Base-by-base conservation (phyloP, 2,329 filamentous ascomycete species). In the Cercospora zeae-maydis region DNA sequence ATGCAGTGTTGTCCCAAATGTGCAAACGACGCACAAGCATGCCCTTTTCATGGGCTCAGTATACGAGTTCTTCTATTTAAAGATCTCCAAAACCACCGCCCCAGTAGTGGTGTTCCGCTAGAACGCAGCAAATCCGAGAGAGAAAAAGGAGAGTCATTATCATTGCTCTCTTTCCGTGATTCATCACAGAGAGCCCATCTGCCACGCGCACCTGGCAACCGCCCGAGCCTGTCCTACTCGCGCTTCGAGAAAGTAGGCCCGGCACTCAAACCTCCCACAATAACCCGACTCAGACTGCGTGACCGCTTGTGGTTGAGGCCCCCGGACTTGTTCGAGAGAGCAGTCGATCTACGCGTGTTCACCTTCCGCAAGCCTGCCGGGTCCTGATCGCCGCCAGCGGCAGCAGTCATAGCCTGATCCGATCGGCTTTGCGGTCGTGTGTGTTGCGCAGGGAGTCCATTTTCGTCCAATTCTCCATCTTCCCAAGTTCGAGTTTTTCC, bases 241-340 rank as follows among this genome's bases (percentile, higher is more conserved):
- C 66, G 62, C 66, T 73, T 73, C 24, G 66, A 63, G 34, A 65
- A 63, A n/a, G 69, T 73, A 34, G 72, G 72, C 3, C 72, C 72
- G 51, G 72, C 70, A 58, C 61, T 63, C 39, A 74, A 51, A 1
- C 67, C 72, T 13, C 71, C 64, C 13, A 64, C 63, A 2, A 74
- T 58, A n/a, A 74, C 61, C 16, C 64, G 61, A 42, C 67, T 66
- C 45, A 75, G 33, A 45, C 70, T 73, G 19, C 66, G 63, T 6
- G 65, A 61, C 10, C 69, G 68, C 39, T 58, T 57, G 61, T 62
- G 45, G 16, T 59, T 57, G 3, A 37, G 13, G n/a, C 30, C 45
- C 37, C 56, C 63, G 2, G 14, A 30, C 31, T 51, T 61, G 10
- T 63, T 58, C 47, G 63, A 67, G 10, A 66, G 24, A 24, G 60